Conservation (phyloP, 306 rosid genomes). For the Cucurbita pepo region DNA sequence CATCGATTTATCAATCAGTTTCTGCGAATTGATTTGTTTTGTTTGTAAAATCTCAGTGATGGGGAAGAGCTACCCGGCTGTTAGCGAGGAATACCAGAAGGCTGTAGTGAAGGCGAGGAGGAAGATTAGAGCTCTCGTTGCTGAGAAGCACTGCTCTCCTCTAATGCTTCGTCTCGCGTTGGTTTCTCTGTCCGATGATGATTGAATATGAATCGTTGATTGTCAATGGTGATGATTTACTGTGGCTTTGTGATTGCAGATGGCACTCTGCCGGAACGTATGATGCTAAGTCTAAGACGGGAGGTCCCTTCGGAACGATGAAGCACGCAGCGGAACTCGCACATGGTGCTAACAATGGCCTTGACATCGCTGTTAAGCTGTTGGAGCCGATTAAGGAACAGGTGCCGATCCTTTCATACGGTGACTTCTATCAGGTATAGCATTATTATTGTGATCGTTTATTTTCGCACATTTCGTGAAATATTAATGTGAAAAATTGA, state of each 20-base stretch:
- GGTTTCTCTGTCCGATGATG: not conserved
- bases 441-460: not conserved
- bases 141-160: slow-evolving; percentile 52
- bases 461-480: not conserved
- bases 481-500: no score
- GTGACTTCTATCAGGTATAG: slow-evolving; percentile 40
- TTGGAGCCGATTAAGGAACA: slow-evolving; percentile 38
- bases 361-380: slow-evolving; percentile 36
- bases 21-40: not conserved
- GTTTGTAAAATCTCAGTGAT: slow-evolving; percentile 11
- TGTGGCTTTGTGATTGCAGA: slow-evolving; percentile 10
- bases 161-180: slow-evolving; percentile 51
- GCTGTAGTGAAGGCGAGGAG: slow-evolving; percentile 42
- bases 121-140: slow-evolving; percentile 42
- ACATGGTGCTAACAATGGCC: slow-evolving; percentile 48
- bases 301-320: slow-evolving; percentile 49
- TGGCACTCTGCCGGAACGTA: slow-evolving; percentile 64
- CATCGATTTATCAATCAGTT: not conserved
- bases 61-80: slow-evolving; percentile 37
- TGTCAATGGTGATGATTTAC: not conserved
- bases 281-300: slow-evolving; percentile 31
- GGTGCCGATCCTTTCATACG: slow-evolving; percentile 36
- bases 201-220: not conserved
- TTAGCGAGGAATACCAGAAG: slow-evolving; percentile 33
- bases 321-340: slow-evolving; percentile 36